Percentiles rank a stretch among this genome's conserved stretches.
Conservation (phyloP, 2,329 filamentous ascomycete species). For the Colletotrichum orchidophilum region DNA sequence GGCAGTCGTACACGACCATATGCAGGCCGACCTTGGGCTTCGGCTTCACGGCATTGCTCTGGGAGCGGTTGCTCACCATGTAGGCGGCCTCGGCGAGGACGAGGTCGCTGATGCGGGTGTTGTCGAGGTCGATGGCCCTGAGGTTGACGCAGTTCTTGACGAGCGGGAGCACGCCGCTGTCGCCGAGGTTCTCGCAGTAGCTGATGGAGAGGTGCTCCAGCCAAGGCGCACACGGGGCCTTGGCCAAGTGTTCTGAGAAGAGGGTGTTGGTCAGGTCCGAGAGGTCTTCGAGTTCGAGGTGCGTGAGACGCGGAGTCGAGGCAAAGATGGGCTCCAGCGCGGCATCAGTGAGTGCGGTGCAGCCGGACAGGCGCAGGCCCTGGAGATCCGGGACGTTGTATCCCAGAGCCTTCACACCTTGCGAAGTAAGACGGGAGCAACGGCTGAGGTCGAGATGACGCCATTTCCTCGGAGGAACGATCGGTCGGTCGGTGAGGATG, state of each 20-base stretch:
- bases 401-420: slow-evolving; percentile 75
- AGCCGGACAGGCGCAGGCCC: slow-evolving; percentile 84
- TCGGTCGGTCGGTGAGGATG: slow-evolving; percentile 77
- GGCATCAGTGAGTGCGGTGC: slow-evolving; percentile 76
- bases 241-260: slow-evolving; percentile 77
- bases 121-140: slow-evolving; percentile 85
- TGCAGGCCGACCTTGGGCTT: slow-evolving; percentile 71
- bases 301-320: slow-evolving; percentile 80
- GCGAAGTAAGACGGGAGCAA: slow-evolving; percentile 78
- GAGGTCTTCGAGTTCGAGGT: slow-evolving; percentile 90
- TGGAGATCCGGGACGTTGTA: slow-evolving; percentile 81
- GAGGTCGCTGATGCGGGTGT: slow-evolving; percentile 89
- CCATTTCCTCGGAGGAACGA: slow-evolving; percentile 80
- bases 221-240: slow-evolving; percentile 74
- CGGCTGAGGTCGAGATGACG: slow-evolving; percentile 87
- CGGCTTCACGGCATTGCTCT: slow-evolving; percentile 49
- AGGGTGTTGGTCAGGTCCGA: slow-evolving; percentile 78
- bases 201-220: slow-evolving; percentile 87
- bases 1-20: slow-evolving; percentile 90
- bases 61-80: slow-evolving; percentile 75
- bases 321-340: slow-evolving; percentile 78
- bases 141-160: slow-evolving; percentile 79
- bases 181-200: slow-evolving; percentile 87
- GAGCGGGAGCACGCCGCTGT: slow-evolving; percentile 83
- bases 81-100: slow-evolving; percentile 84